Base-by-base conservation (phyloP, 1,284 basidiomycete genomes). In the Fomitopsis pinicola region DNA sequence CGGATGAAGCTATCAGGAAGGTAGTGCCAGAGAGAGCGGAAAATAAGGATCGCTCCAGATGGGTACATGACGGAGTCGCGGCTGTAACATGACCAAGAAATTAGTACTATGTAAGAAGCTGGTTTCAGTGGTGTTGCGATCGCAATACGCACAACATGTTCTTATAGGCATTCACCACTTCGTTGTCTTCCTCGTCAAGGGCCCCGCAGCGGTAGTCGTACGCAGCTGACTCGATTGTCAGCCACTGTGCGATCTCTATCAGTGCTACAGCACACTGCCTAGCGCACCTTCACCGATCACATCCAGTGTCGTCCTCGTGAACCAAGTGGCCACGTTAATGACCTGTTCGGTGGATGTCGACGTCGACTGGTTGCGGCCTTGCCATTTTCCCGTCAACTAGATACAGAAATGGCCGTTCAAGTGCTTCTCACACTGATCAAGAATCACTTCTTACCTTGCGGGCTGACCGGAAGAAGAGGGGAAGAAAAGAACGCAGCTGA, bases 401-500 rank as follows among this genome's bases (percentile, higher is more conserved):
- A 33, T 59, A 67, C 30, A 63, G 57, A 15, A 40, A 15, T 40
- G 38, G 22, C 22, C 22, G 22, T 22, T 22, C 22, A 22, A 40
- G 38, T 40, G 9, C 38, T 40, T 14, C 38, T 6, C 9, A 8
- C 0, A 8, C 14, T 61, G 62, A 50, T 57, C 64, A 57, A 22
- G 48, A 42, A 44, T 15, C 5, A 52, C 22, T n/a, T 60, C 69
- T 57, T 67, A 79, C 82, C 72, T 81, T 76, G 42, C 75, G 69
- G 6, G 76, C 77, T 36, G 77, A 73, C 55, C 76, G 72, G 38
- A 74, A 75, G 69, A 84, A 83, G 50, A 81, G 77, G 17, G 81
- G 78, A 5, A 82, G 72, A 63, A 81, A 81, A 2, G 78, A 74
- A 60, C 76, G 79, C 7, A 78, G 75, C 63, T 83, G 81, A 2